A percentile compares a stretch with the other conserved stretches of the same genome.
Evolutionary conservation across 768 basidiomycete genomes (phyloP).

Genomic region (Trametes cingulata): DNA sequence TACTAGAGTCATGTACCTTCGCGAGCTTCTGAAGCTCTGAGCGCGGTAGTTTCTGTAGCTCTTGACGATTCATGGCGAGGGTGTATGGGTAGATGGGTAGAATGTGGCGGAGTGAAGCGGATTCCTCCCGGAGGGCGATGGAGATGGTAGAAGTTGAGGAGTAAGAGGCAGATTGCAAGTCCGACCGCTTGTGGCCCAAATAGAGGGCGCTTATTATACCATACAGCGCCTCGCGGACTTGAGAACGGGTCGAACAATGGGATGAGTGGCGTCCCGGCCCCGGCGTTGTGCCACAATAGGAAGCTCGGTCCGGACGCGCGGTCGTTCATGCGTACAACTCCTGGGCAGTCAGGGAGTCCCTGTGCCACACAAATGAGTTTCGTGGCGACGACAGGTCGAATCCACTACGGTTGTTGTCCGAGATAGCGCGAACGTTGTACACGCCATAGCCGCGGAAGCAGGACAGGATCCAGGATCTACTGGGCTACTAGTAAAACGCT

Average conservation of each 20-base stretch:
- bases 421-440: too few relatives aligned
- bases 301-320: too few relatives aligned
- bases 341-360: too few relatives aligned
- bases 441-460: too few relatives aligned
- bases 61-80: not conserved
- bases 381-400: too few relatives aligned
- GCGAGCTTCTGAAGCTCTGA: constrained; percentile 16
- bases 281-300: not conserved
- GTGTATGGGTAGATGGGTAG: not conserved
- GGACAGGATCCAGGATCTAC: too few relatives aligned
- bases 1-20: not conserved
- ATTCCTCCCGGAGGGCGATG: not conserved
- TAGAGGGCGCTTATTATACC: too few relatives aligned
- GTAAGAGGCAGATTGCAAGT: not conserved
- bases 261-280: not conserved
- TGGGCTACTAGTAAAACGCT: too few relatives aligned
- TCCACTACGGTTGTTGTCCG: too few relatives aligned
- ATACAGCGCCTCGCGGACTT: not conserved
- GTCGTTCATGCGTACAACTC: too few relatives aligned
- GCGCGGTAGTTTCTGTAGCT: not conserved
- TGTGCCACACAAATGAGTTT: too few relatives aligned
- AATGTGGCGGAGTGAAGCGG: not conserved
- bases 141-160: not conserved
- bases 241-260: not conserved
- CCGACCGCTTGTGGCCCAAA: not conserved